Conservation (phyloP, 495 filamentous ascomycete genomes). For the Penicillium samsonianum region DNA sequence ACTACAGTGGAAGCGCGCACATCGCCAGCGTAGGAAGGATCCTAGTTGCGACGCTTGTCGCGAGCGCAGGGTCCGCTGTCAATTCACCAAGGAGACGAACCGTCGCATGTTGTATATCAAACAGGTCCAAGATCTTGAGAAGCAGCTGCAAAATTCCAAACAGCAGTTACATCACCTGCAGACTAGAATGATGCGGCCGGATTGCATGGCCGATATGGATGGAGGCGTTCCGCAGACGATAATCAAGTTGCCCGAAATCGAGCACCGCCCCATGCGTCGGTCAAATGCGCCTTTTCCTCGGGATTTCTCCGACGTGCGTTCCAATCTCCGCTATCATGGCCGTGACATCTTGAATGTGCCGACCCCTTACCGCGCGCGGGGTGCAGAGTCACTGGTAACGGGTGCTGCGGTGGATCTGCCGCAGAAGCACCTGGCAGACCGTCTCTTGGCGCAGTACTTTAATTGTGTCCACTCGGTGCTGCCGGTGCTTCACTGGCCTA, state of each 20-base stretch:
- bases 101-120: conserved; percentile 98
- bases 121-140: conserved; percentile 97
- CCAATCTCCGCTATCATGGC: conserved; percentile 72
- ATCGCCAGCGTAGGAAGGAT: conserved; percentile 91
- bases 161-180: conserved; percentile 72
- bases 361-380: conserved; percentile 63
- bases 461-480: conserved; percentile 72
- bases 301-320: conserved; percentile 69
- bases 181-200: conserved; percentile 46
- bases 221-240: conserved; percentile 56
- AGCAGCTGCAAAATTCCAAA: conserved; percentile 74
- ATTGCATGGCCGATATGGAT: conserved; percentile 61
- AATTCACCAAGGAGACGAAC: conserved; percentile 99
- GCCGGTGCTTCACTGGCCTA: conserved; percentile 88
- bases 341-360: conserved; percentile 82
- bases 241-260: conserved; percentile 70
- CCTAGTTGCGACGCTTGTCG: conserved; percentile 97
- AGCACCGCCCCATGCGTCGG: conserved; percentile 61
- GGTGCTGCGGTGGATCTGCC: conserved; percentile 66
- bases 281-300: conserved; percentile 60
- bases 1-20: conserved; percentile 80
- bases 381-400: conserved; percentile 51
- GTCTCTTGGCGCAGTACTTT: conserved; percentile 73
- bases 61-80: conserved; percentile 92
- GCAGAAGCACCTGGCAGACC: conserved; percentile 66